Evolutionary conservation across 1,284 basidiomycete genomes (phyloP), one percentile per base, ranked within the genome.

Genomic region (Neolentinus lepideus): DNA sequence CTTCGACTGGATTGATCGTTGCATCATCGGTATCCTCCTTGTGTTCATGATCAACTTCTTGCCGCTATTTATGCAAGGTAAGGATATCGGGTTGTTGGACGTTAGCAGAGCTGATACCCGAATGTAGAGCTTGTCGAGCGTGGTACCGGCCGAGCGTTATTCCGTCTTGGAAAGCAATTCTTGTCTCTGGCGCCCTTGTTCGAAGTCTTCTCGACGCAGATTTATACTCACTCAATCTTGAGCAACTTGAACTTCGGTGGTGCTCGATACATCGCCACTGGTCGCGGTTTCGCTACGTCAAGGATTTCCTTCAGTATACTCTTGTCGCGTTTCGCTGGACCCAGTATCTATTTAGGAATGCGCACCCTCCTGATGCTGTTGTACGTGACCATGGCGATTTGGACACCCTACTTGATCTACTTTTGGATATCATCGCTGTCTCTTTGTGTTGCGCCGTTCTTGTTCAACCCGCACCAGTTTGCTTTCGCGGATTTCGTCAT

Each of bases 381-480:
- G 58, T 98, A 95, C 70, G 88, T 95, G 64, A 94, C 94, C 27
- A 73, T 97, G 71, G 78, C 91, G 14, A 73, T 95, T 58, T 97
- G 90, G 88, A 91, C 92, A 52, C 85, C 88, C 3, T 94, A 91
- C 71, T 71, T 97, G 64, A 88, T 94, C 71, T 98, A 98, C 78
- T 98, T 98, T 81, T 98, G 94, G 94, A 72, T 93, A 56, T 92
- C 92, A 36, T 88, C 92, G 60, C 74, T 94, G 43, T 84, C 94
- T 48, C 79, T 97, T 16, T 95, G 92, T 67, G 73, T 96, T 59
- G 88, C 94, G 48, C 94, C 94, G 24, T 97, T 98, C 86, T 68
- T 96, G 63, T 97, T 97, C 81, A 98, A 97, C 70, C 94, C 94
- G 12, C 94, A 97, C 71, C 94, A 98, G 71, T 98, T 98, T 74